Evolutionary conservation across 306 rosid species (phyloP).

Genomic region (Inga leiocalycina): DNA sequence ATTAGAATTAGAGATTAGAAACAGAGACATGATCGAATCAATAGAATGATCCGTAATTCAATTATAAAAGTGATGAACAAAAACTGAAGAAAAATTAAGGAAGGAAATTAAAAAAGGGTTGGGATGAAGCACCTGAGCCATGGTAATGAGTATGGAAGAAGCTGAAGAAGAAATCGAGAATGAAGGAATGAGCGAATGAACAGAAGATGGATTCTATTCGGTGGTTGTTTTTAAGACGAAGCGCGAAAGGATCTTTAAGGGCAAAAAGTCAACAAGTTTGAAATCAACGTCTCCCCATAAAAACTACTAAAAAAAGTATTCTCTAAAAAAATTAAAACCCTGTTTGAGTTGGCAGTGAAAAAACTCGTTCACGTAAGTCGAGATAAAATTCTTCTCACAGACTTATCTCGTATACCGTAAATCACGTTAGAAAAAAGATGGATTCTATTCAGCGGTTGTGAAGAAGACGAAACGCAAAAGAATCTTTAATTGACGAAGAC

Average conservation of each 20-base stretch:
- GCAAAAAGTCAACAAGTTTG: neutral
- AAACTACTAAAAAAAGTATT: too few relatives aligned
- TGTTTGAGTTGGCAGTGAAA: too few relatives aligned
- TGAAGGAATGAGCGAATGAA: neutral
- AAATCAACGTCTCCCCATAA: neutral
- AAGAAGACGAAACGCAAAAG: neutral
- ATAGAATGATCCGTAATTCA: neutral
- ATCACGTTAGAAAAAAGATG: neutral
- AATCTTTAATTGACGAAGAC: slow-evolving; percentile 18
- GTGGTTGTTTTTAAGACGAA: neutral
- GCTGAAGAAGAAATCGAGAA: neutral
- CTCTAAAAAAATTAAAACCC: too few relatives aligned
- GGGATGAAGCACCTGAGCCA: slow-evolving; percentile 38
- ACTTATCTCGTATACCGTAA: too few relatives aligned
- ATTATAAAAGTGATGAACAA: neutral
- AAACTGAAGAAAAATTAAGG: neutral
- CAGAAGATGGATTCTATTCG: neutral
- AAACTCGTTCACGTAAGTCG: too few relatives aligned
- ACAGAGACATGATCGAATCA: neutral
- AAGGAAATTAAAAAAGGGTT: neutral
- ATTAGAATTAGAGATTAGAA: neutral
- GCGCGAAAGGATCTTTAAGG: slow-evolving; percentile 11
- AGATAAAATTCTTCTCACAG: too few relatives aligned
- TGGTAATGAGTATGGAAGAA: slow-evolving; percentile 11
- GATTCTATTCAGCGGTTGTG: neutral